Base-by-base conservation (phyloP, 768 basidiomycete genomes). In the Thelephora ganbajun region DNA sequence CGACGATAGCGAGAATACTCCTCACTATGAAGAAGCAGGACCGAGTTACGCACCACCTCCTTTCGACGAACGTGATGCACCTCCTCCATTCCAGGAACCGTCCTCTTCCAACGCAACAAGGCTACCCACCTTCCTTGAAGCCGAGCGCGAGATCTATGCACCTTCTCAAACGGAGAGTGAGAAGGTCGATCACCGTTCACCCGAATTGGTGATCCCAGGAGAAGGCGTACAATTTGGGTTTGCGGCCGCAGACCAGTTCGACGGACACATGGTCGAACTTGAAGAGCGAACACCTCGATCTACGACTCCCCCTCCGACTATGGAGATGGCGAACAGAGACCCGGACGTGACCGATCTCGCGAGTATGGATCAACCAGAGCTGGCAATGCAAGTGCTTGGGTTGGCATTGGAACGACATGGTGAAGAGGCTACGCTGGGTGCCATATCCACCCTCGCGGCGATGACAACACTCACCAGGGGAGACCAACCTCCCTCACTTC, bases 181-280 rank as follows among this genome's bases (percentile, higher is more conserved):
- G 33, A 60, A 66, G 44, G 66, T 61, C 33, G 63, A 58, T 42
- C 58, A 53, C 12, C 63, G 61, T 2, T 50, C 56, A 35, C 47
- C 55, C 53, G 62, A 59, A 14, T 61, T 64, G 23, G 50, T 57
- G 26, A 75, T 87, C 45, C 63, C 68, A 12, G 88, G 88, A 18
- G 88, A 91, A 68, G 88, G 88, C n/a, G 57, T 66, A 5, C 59
- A 77, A 11, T 91, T 87, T 63, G 88, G 88, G 0, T 91, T 91
- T 58, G 55, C 64, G 18, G 62, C 77, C 19, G 69, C 72, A 9
- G 74, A 85, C 45, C 86, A 89, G 52, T 91, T 89, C 55, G 86
- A 89, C 56, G 88, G 88, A 6, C 80, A 88, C 59, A 70, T 76
- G 0, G 79, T 83, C 51, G 77, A 81, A 33, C 64, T 83, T 26